Evolutionary conservation across 2,329 filamentous ascomycete genomes (phyloP).

Genomic region (Colletotrichum gigasporum): DNA sequence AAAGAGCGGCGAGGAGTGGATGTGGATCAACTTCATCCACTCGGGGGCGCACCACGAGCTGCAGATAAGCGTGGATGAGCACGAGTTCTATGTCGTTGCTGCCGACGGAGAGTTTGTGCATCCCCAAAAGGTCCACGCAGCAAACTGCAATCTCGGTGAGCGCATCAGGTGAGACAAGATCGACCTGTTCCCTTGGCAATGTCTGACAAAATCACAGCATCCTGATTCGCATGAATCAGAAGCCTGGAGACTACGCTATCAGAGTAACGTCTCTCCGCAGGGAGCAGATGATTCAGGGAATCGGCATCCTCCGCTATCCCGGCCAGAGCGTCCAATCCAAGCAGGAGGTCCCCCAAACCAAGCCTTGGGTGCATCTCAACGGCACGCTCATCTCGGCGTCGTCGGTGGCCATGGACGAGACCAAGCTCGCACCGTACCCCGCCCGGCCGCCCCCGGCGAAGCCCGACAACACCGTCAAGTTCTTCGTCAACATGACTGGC

Average conservation of each 20-base stretch:
- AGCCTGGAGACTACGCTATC: slow-evolving; percentile 4
- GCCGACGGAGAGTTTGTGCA: slow-evolving; percentile 23
- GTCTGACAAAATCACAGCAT: neutral
- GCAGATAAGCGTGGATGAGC: slow-evolving; percentile 24
- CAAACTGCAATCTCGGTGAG: slow-evolving; percentile 26
- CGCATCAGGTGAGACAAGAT: slow-evolving; percentile 14
- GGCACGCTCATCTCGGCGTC: slow-evolving; percentile 16
- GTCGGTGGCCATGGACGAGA: slow-evolving; percentile 20
- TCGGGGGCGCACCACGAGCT: slow-evolving; percentile 22
- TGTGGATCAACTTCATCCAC: slow-evolving; percentile 30
- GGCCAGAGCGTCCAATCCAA: neutral
- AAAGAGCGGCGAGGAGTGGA: slow-evolving; percentile 9
- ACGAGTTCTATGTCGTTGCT: slow-evolving; percentile 20
- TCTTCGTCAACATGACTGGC: slow-evolving; percentile 28
- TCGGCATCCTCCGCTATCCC: slow-evolving; percentile 20
- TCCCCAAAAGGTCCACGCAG: slow-evolving; percentile 16
- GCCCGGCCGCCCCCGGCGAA: slow-evolving; percentile 8
- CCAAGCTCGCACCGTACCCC: slow-evolving; percentile 18
- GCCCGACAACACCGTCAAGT: slow-evolving; percentile 17
- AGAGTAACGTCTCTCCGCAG: slow-evolving; percentile 16
- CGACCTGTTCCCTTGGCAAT: too few relatives aligned
- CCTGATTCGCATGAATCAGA: slow-evolving; percentile 6
- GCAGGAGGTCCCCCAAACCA: slow-evolving; percentile 4
- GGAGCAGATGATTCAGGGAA: slow-evolving; percentile 20
- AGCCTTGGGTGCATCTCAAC: slow-evolving; percentile 18